Conservation (phyloP, 108 stramenopile genomes). For the Skeletonema marinoi region DNA sequence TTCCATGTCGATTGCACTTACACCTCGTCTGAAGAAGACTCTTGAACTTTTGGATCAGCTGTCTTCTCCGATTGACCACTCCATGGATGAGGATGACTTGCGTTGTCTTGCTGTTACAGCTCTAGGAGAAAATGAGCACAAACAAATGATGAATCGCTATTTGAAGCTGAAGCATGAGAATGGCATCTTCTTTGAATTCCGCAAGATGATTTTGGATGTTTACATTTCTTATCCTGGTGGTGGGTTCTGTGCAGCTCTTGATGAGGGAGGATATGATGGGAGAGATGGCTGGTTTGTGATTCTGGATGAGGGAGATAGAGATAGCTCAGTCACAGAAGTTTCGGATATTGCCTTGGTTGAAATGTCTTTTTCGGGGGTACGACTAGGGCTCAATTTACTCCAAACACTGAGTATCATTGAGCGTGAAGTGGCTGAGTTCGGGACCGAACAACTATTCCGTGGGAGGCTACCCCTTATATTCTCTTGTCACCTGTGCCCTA, state of each 20-base stretch:
- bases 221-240: not conserved
- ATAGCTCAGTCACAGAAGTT: not conserved
- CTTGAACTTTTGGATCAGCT: not conserved
- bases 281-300: not conserved
- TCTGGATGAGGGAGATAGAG: not conserved
- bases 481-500: not conserved
- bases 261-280: not conserved
- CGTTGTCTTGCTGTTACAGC: not conserved
- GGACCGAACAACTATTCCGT: not conserved
- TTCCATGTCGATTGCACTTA: not conserved
- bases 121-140: too few relatives aligned
- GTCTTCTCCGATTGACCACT: not conserved
- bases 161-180: not conserved
- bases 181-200: not conserved
- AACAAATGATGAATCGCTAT: not conserved
- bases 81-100: not conserved
- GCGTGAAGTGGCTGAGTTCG: not conserved
- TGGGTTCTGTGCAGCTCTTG: not conserved
- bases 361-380: not conserved
- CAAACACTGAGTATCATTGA: not conserved
- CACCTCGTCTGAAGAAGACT: not conserved
- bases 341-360: not conserved
- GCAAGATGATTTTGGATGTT: not conserved
- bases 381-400: not conserved
- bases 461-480: not conserved